Percentiles rank a stretch among this genome's conserved stretches.
phyloP scores from a whole-genome alignment of 179 eudicot genomes.

The Drosera spatulata region DNA sequence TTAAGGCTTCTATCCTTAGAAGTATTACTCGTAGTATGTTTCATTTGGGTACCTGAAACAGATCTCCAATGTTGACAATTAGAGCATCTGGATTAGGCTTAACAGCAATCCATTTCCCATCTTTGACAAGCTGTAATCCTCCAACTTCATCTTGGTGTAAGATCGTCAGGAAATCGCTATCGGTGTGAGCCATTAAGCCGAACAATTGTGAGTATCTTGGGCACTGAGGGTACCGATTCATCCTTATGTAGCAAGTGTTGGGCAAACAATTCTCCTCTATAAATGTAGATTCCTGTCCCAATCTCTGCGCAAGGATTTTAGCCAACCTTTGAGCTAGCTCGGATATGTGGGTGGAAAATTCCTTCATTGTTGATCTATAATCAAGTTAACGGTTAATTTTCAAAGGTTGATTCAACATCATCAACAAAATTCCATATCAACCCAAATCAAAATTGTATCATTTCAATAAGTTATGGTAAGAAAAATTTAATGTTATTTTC shows the following conservation, averaged over 20 bases:
- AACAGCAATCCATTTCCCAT: slow-evolving; percentile 73
- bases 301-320: slow-evolving; percentile 45
- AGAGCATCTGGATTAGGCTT: slow-evolving; percentile 73
- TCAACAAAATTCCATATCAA: no score
- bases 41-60: slow-evolving; percentile 49
- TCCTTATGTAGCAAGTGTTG: slow-evolving; percentile 56
- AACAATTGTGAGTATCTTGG: slow-evolving; percentile 42
- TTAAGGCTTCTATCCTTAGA: background rate
- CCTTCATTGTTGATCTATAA: slow-evolving; percentile 52
- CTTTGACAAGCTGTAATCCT: slow-evolving; percentile 77
- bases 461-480: no score
- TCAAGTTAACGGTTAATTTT: no score
- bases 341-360: slow-evolving; percentile 39
- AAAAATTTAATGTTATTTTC: no score
- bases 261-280: slow-evolving; percentile 53
- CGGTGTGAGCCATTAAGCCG: slow-evolving; percentile 91
- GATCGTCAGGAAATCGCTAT: slow-evolving; percentile 83
- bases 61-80: slow-evolving; percentile 75
- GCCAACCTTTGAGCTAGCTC: slow-evolving; percentile 62
- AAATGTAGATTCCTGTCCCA: slow-evolving; percentile 34
- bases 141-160: slow-evolving; percentile 79
- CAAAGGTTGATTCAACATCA: no score
- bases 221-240: slow-evolving; percentile 86
- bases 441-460: no score
- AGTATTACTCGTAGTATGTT: background rate